Evolutionary conservation across 192 early-diverging fungal species (phyloP), one percentile per base, ranked within the genome.

Genomic region (Gonapodya prolifera): DNA sequence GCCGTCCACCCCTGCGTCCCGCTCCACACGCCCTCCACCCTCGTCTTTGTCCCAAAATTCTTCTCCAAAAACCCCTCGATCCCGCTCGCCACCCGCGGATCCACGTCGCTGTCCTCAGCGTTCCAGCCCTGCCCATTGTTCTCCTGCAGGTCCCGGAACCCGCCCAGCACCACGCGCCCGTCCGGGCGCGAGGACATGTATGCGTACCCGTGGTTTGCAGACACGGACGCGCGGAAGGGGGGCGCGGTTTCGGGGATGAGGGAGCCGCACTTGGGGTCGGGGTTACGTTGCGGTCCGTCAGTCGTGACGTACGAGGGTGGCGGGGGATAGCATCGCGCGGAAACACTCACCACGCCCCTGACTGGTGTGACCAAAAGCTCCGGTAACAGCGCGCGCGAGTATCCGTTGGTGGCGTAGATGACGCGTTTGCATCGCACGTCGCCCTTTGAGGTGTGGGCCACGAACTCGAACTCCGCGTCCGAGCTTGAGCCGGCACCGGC

Each of bases 391-490:
- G 79, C 78, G 18, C 78, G 34, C 17, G 84, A 81, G 79, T 83
- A 85, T 2, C 84, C 84, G 75, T 88, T 88, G 36, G 84, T 86
- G 35, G 82, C 82, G 70, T 83, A 81, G 1, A 88, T 70, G 29
- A 88, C 80, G 28, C 77, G 61, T 1, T 75, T 45, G 2, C 84
- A 70, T 1, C 29, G n/a, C 1, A 86, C 16, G 23, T 16, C 32
- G 34, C 81, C 82, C 28, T 71, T 75, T 18, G 34, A 28, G 18
- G 80, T 84, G 34, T 70, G 33, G 70, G 79, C 75, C 29, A 35
- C 35, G 70, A 81, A 61, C 45, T 16, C 45, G 8, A 23, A 23
- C 23, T 61, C 45, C 23, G 45, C 45, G 23, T 61, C 45, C 45
- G 45, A 23, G 8, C 23, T 8, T 16, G 45, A 61, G 45, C 45